phyloP scores from a whole-genome alignment of 2,329 filamentous ascomycete genomes.

The Colletotrichum sp. region DNA sequence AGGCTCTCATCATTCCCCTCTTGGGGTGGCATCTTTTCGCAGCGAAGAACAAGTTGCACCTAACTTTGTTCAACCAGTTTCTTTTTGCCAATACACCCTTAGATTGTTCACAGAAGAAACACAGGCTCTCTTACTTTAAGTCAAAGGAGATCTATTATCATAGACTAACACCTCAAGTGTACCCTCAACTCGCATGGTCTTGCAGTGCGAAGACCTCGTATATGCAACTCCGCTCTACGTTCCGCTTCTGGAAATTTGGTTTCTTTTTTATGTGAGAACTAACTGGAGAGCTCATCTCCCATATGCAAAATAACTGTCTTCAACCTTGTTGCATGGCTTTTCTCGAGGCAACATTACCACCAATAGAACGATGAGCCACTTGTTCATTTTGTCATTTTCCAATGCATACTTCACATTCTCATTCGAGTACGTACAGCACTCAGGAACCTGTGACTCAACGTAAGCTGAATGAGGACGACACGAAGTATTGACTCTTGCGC shows the following conservation, averaged over 20 bases:
- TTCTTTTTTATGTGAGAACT: background rate
- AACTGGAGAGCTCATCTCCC: background rate
- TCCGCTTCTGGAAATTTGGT: background rate
- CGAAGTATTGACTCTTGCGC: background rate
- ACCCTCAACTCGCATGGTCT: background rate
- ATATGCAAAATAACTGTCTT: accelerated
- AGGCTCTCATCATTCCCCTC: background rate
- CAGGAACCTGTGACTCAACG: background rate
- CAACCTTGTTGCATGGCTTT: background rate
- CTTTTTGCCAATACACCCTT: background rate
- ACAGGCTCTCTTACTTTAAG: background rate
- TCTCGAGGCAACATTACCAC: background rate
- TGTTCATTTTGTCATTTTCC: background rate
- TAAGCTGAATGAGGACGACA: background rate
- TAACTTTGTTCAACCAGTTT: background rate
- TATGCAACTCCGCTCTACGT: background rate
- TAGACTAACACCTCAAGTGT: background rate
- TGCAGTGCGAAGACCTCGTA: background rate
- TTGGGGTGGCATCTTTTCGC: background rate
- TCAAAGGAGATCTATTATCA: background rate
- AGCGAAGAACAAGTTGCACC: background rate
- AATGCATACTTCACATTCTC: background rate
- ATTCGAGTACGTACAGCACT: background rate
- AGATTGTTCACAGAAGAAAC: background rate
- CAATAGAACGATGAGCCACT: accelerated